Evolutionary conservation across 306 rosid species (phyloP).

Genomic region (Sechiopsis laciniata): DNA sequence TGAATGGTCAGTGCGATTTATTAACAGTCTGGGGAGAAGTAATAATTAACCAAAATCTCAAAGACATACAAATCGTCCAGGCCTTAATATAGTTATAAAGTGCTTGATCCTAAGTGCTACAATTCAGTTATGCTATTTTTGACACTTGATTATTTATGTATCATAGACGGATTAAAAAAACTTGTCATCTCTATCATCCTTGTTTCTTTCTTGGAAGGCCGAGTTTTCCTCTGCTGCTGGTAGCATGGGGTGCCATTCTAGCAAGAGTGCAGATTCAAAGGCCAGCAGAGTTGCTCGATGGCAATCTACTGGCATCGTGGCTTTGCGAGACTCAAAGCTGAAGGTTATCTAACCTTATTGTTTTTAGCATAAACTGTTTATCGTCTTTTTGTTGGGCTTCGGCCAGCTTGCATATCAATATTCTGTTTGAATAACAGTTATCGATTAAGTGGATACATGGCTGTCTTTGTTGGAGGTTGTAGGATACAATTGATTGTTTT

Average conservation of each 20-base stretch:
- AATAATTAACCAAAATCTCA: background rate
- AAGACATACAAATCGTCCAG: background rate
- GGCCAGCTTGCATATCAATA: background rate
- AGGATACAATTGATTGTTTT: background rate
- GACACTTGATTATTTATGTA: background rate
- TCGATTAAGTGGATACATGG: background rate
- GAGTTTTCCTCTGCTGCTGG: slow-evolving; percentile 9
- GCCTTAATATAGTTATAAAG: background rate
- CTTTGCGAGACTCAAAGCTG: slow-evolving; percentile 79
- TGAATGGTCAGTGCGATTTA: background rate
- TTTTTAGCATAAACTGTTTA: background rate
- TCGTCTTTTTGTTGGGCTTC: background rate
- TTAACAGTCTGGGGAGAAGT: background rate
- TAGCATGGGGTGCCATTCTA: slow-evolving; percentile 61
- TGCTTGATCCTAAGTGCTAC: background rate
- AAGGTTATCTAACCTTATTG: slow-evolving; percentile 42
- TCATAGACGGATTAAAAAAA: too few relatives aligned
- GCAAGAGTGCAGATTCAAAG: slow-evolving; percentile 54
- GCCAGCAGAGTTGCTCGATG: slow-evolving; percentile 63
- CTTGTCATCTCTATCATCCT: background rate
- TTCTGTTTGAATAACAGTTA: slow-evolving; percentile 6
- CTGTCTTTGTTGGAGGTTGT: background rate
- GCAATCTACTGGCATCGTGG: slow-evolving; percentile 95
- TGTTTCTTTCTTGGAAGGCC: slow-evolving; percentile 13
- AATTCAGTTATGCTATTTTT: background rate